Percentiles rank a stretch among this genome's conserved stretches.
phyloP scores from a whole-genome alignment of 108 stramenopile genomes.

The Cyclostephanos invisitatus region DNA sequence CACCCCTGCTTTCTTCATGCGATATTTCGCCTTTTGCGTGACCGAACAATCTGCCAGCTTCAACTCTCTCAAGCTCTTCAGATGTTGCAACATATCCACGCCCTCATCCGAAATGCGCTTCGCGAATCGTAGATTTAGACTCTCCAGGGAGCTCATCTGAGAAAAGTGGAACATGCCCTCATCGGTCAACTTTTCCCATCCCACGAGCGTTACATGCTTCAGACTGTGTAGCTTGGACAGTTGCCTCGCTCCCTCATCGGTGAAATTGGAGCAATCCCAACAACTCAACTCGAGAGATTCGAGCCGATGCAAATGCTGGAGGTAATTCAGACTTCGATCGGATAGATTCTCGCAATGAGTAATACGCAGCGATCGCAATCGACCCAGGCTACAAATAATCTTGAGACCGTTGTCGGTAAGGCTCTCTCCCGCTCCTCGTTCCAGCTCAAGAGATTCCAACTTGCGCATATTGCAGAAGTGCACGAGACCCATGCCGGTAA shows the following conservation, averaged over 20 bases:
- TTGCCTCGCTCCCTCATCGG: conserved; percentile 68
- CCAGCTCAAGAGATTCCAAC: conserved; percentile 41
- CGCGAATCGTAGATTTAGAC: conserved; percentile 64
- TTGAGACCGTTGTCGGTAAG: conserved; percentile 44
- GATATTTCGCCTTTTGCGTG: conserved; percentile 35
- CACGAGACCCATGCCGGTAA: conserved; percentile 40
- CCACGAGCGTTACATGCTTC: conserved; percentile 64
- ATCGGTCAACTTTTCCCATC: conserved; percentile 64
- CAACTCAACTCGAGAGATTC: conserved; percentile 67
- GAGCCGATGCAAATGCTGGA: conserved; percentile 42
- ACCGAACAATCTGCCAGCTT: conserved; percentile 45
- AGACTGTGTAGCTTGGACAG: conserved; percentile 58
- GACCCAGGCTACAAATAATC: conserved; percentile 33
- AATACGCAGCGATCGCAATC: conserved; percentile 32
- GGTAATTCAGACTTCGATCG: conserved; percentile 37
- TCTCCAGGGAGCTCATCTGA: conserved; percentile 70
- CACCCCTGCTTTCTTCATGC: conserved; percentile 23
- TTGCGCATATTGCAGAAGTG: conserved; percentile 27
- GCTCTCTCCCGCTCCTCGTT: conserved; percentile 44
- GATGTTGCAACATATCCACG: conserved; percentile 26
- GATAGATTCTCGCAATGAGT: conserved; percentile 38
- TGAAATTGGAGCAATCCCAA: conserved; percentile 69
- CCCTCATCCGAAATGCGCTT: conserved; percentile 35
- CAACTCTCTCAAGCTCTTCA: conserved; percentile 36
- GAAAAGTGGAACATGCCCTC: conserved; percentile 66